phyloP scores from a whole-genome alignment of 2,329 filamentous ascomycete species.

The Ophiostoma novo-ulmi region DNA sequence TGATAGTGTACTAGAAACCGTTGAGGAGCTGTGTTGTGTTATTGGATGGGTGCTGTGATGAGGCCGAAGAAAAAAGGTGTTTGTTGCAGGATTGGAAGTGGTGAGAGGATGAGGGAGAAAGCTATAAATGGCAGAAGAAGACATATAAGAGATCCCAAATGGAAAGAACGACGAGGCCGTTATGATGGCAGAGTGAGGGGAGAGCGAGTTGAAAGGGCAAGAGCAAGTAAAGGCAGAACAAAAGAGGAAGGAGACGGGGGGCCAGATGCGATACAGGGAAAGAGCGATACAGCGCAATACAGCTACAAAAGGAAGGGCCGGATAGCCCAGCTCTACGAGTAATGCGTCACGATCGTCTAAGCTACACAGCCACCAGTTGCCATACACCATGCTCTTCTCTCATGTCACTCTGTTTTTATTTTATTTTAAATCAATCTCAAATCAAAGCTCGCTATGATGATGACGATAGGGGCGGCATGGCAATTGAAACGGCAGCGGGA shows the following conservation, averaged over 20 bases:
- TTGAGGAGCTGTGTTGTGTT: slow-evolving; percentile 1
- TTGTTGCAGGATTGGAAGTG: not conserved
- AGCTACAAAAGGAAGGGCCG: slow-evolving; percentile 12
- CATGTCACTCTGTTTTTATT: not conserved
- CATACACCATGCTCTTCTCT: not conserved
- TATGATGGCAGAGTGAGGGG: not conserved
- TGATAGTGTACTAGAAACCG: not conserved
- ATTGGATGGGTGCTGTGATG: not conserved
- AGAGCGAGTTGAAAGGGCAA: not conserved
- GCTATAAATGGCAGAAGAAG: not conserved
- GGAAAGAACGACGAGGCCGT: not conserved
- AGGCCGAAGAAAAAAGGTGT: not conserved
- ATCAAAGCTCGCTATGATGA: not conserved
- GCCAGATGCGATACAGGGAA: not conserved
- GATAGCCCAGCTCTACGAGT: not conserved
- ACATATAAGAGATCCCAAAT: too few relatives aligned
- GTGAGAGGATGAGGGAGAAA: slow-evolving; percentile 4
- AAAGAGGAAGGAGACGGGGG: slow-evolving; percentile 10
- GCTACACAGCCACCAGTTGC: too few relatives aligned
- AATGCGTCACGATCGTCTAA: not conserved
- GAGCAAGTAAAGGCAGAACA: not conserved
- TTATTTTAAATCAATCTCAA: not conserved
- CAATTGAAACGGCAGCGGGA: slow-evolving; percentile 18
- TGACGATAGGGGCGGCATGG: slow-evolving; percentile 11
- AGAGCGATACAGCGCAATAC: slow-evolving; percentile 17